Evolutionary conservation across 2,329 filamentous ascomycete species (phyloP), one percentile per base, ranked within the genome.

Genomic region (Botryotinia narcissicola): DNA sequence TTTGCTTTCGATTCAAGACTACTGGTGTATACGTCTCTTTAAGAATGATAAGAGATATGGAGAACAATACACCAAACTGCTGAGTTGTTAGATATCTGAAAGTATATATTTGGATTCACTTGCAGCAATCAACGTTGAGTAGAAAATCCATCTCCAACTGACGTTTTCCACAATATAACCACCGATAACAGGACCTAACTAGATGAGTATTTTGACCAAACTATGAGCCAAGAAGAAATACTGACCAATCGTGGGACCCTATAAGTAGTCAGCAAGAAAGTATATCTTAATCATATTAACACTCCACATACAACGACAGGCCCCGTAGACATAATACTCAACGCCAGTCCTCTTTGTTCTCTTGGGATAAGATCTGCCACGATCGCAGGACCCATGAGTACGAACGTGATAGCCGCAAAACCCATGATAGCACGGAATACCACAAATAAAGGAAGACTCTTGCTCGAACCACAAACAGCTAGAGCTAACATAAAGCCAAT

Each of bases 131-230:
- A 84, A 81, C 12, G 86, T 81, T 20, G 86, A 79, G 82, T 85
- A 87, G 73, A 87, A 86, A 1, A 85, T 82, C 87, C 87, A 89
- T 57, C 86, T 79, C 87, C 87, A 89, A 5, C 84, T 85, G 40
- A 79, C 79, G 6, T 82, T 83, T 51, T 84, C 79, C 0, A 83
- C 83, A 0, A 88, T 80, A 74, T 86, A 88, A 0, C 86, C 87
- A 12, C 87, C 87, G 57, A 84, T 85, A 3, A 89, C 81, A 8
- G 84, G 84, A 0, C 83, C 85, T 59, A 10, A 77, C 75, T 74
- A 78, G 51, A 57, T n/a, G 32, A 67, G 44, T 29, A 0, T 67
- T 20, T 29, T n/a, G 25, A 12, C n/a, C n/a, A 20, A 40, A 14
- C 3, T 4, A 5, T 6, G 20, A 54, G 25, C 2, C 3, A n/a